These are phyloP conservation scores for Penicillium antarcticum DNA, from an alignment of 495 filamentous ascomycete genomes.

Conservation along the genomic window DNA sequence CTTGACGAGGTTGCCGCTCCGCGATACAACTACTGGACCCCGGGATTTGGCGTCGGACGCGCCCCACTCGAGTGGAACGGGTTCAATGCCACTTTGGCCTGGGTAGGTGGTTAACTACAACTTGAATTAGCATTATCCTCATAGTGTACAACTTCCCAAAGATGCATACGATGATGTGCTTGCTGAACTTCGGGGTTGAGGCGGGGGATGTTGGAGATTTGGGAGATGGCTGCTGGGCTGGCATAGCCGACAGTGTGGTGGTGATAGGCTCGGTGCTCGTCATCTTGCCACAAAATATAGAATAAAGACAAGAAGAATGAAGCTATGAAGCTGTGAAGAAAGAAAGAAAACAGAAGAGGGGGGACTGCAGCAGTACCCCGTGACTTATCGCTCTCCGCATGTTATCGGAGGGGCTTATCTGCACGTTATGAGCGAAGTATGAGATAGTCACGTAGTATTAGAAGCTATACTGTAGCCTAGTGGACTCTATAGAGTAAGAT, in stretches of 20 bases:
- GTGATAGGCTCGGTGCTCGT: slow-evolving; percentile 17
- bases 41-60: slow-evolving; percentile 66
- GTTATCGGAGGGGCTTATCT: slow-evolving; percentile 27
- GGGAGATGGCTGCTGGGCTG: slow-evolving; percentile 18
- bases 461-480: no score
- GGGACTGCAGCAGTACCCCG: slow-evolving; percentile 3
- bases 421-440: neutral
- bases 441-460: neutral
- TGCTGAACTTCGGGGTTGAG: slow-evolving; percentile 33
- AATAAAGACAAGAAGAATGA: slow-evolving; percentile 1
- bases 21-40: slow-evolving; percentile 89
- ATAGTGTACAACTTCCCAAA: neutral
- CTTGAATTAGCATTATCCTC: neutral
- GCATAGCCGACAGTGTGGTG: slow-evolving; percentile 6
- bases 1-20: slow-evolving; percentile 70
- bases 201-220: slow-evolving; percentile 22
- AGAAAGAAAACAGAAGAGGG: slow-evolving; percentile 1
- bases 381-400: slow-evolving; percentile 25
- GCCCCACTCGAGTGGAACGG: slow-evolving; percentile 86
- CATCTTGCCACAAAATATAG: slow-evolving; percentile 8
- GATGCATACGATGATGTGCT: slow-evolving; percentile 40
- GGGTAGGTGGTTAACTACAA: slow-evolving; percentile 78
- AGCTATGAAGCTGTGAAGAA: neutral
- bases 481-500: neutral
- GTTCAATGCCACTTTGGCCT: slow-evolving; percentile 89